Evolutionary conservation across 495 filamentous ascomycete genomes (phyloP), one percentile per base, ranked within the genome.

Genomic region (Hyaloscypha bicolor): DNA sequence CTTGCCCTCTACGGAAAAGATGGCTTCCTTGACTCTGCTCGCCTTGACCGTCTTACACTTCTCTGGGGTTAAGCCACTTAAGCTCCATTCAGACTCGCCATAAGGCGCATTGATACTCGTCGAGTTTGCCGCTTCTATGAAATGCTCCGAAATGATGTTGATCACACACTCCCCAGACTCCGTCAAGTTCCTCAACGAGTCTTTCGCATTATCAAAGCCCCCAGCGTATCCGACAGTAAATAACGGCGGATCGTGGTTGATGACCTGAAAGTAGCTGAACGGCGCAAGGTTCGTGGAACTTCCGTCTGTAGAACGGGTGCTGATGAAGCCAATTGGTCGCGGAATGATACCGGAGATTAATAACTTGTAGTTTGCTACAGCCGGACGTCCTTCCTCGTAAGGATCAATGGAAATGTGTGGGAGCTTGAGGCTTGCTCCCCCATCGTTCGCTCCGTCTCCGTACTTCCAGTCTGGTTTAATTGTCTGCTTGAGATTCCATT

Each of bases 161-260:
- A 97, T 90, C 22, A 89, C 88, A 76, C 89, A 90, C 78, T 98
- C 94, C 35, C 83, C 76, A 0, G 84, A 87, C 45, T 89, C 89
- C 45, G 80, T 70, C 57, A 98, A 79, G 75, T 97, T 96, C 70
- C 79, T 80, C 67, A 96, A 76, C 22, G 88, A 88, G 73, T 97
- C 94, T 76, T 97, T 97, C 0, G 80, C 78, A 19, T 60, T 63
- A 4, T 82, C 82, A 12, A 86, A 76, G 58, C 81, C 73, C 4
- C 80, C 80, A 0, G 84, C 82, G 74, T 93, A 90, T 8, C 95
- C 93, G 21, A 97, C 78, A n/a, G 83, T 82, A 78, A 98, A 96
- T 32, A 97, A 80, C 1, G 95, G 95, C 3, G 95, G 94, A 75
- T 97, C 94, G 74, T 96, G 92, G 72, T 88, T 88, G 70, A 97